These are phyloP conservation scores for Colletotrichum costaricense DNA, from an alignment of 2,329 filamentous ascomycete genomes.

Conservation along the genomic window DNA sequence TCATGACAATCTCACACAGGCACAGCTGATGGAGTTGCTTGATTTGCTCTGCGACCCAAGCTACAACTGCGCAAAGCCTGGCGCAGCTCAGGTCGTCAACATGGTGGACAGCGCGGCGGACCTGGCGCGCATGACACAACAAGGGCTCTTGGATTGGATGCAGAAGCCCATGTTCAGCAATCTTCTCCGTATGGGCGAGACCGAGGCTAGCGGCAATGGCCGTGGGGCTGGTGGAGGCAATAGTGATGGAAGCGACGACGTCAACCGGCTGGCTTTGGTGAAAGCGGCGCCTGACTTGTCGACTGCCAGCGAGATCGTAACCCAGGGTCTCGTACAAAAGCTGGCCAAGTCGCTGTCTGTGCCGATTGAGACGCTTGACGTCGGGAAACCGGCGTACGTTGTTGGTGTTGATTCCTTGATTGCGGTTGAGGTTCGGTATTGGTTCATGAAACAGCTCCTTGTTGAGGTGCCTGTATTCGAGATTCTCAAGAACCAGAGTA, in stretches of 20 bases:
- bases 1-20: neutral
- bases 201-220: neutral
- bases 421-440: conserved; percentile 17
- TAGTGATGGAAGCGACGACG: neutral
- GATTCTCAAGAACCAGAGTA: conserved; percentile 12
- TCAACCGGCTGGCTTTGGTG: conserved; percentile 2
- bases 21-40: neutral
- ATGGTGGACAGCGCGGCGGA: neutral
- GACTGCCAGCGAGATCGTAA: conserved; percentile 1
- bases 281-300: neutral
- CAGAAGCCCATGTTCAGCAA: conserved; percentile 9
- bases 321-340: conserved; percentile 7
- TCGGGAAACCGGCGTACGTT: conserved; percentile 12
- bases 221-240: neutral
- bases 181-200: neutral
- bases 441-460: conserved; percentile 12
- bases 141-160: neutral
- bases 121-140: neutral
- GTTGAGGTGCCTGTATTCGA: conserved; percentile 1
- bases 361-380: conserved; percentile 5
- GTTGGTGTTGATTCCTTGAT: conserved; percentile 19
- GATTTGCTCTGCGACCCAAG: neutral
- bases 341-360: conserved; percentile 8
- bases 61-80: neutral
- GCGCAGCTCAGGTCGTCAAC: neutral